Conservation (phyloP, 139 green algal genomes). For the Astrephomene gubernaculifera region DNA sequence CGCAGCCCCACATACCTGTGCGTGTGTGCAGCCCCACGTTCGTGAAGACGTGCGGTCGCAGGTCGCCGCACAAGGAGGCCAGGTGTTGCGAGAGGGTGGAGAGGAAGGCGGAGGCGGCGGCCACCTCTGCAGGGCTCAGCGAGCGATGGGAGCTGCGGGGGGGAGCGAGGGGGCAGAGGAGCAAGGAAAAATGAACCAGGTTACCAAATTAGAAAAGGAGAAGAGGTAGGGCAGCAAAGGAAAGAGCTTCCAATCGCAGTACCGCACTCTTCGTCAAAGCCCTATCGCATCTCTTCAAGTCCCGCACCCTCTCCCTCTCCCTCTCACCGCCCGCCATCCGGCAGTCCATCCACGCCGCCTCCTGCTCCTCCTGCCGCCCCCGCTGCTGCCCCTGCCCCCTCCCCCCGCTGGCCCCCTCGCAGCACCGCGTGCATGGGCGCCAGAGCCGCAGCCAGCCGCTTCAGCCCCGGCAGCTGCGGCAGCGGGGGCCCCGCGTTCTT, state of each 20-base stretch:
- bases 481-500: constrained; percentile 55
- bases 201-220: no score
- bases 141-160: constrained; percentile 52
- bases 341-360: background rate
- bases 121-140: constrained; percentile 53
- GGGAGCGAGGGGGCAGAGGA: background rate
- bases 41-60: constrained; percentile 87
- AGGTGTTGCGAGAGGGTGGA: constrained; percentile 21
- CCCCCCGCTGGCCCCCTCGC: background rate
- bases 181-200: no score
- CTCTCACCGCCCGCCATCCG: constrained; percentile 4
- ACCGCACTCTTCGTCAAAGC: no score
- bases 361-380: background rate
- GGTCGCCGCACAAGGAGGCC: constrained; percentile 67
- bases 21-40: constrained; percentile 74
- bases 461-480: constrained; percentile 68
- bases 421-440: constrained; percentile 71
- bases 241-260: no score
- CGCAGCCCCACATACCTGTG: constrained; percentile 40
- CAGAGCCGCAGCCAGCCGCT: constrained; percentile 63
- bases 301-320: background rate
- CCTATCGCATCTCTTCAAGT: no score
- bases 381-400: background rate
- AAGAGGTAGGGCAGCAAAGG: no score
- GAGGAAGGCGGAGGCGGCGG: constrained; percentile 56